phyloP scores from a whole-genome alignment of 805 yeast genomes.

The Saccharomycopsis sp. region DNA sequence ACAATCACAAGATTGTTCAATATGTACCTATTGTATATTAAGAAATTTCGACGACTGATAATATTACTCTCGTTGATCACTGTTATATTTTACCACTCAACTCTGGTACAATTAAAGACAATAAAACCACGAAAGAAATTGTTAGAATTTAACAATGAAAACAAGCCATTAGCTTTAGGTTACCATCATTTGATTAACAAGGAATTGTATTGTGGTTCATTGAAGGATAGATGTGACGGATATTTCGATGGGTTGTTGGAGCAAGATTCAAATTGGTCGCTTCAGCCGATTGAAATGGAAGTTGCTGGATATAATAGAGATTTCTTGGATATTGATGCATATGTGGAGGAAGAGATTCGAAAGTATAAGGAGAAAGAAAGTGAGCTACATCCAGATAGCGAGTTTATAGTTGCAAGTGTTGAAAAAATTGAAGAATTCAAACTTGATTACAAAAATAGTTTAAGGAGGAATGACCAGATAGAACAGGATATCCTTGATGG shows the following conservation, averaged over 20 bases:
- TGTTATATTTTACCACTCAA: too few species aligned
- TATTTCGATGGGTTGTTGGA: not conserved
- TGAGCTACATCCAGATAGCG: not conserved
- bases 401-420: not conserved
- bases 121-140: too few species aligned
- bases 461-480: slow-evolving; percentile 21
- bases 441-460: not conserved
- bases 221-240: not conserved
- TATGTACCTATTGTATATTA: too few species aligned
- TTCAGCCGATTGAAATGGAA: not conserved
- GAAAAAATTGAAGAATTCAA: not conserved
- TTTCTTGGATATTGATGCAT: not conserved
- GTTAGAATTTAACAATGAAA: too few species aligned
- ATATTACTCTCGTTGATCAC: too few species aligned
- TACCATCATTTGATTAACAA: too few species aligned
- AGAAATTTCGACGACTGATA: too few species aligned
- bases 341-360: not conserved
- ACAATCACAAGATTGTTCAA: too few species aligned
- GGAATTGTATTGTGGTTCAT: too few species aligned
- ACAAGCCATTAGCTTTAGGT: too few species aligned
- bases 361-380: not conserved
- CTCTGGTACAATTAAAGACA: too few species aligned
- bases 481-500: slow-evolving; percentile 38
- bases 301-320: slow-evolving; percentile 1
- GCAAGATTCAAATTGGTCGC: not conserved